A percentile compares a stretch with the other conserved stretches of the same genome.
phyloP scores from a whole-genome alignment of 164 flowering plant genomes.

The Vitis cinerea region DNA sequence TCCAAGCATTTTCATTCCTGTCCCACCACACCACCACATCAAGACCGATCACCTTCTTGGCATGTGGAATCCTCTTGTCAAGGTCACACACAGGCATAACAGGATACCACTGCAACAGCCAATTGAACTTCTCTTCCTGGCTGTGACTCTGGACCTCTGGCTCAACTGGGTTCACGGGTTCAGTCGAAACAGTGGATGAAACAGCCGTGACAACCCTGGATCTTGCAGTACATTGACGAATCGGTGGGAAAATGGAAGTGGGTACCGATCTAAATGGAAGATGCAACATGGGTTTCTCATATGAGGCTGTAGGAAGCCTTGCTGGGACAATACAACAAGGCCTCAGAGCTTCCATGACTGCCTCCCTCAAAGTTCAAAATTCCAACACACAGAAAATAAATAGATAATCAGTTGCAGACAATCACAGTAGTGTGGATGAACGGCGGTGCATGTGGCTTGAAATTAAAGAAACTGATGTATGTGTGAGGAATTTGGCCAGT shows the following conservation, averaged over 20 bases:
- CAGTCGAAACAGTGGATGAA: constrained; percentile 22
- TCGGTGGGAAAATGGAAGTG: constrained; percentile 10
- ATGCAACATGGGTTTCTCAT: constrained; percentile 16
- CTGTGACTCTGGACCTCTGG: constrained; percentile 17
- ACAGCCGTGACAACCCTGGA: constrained; percentile 24
- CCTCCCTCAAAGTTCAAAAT: too few relatives aligned
- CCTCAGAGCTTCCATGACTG: constrained; percentile 34
- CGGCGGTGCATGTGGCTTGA: too few relatives aligned
- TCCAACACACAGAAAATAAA: too few relatives aligned
- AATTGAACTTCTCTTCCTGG: constrained; percentile 41
- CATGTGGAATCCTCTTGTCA: constrained; percentile 56
- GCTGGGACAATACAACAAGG: constrained; percentile 17
- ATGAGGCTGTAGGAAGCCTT: constrained; percentile 2
- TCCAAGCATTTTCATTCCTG: constrained; percentile 43
- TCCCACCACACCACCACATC: constrained; percentile 75
- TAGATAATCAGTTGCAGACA: too few relatives aligned
- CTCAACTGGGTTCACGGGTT: constrained; percentile 22
- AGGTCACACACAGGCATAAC: constrained; percentile 48
- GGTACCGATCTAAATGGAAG: constrained; percentile 8
- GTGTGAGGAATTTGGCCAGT: too few relatives aligned
- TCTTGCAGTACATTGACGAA: constrained; percentile 4
- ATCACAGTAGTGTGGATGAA: too few relatives aligned
- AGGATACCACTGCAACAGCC: constrained; percentile 61
- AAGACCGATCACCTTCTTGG: constrained; percentile 48
- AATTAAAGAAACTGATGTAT: too few relatives aligned